Conservation (phyloP, 169 alveolate species). For the Pseudocohnilembus persalinus region DNA sequence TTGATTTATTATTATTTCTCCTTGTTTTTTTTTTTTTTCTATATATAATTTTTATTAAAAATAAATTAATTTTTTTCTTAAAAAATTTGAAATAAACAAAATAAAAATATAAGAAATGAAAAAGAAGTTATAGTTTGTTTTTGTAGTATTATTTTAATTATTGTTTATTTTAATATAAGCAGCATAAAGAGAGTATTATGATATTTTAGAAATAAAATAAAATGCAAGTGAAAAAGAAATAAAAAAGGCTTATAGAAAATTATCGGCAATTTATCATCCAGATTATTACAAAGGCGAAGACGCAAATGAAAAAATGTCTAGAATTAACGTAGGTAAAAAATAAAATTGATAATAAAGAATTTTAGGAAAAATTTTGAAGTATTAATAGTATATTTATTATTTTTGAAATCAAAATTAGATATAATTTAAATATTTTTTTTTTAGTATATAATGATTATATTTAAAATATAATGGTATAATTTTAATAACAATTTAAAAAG, state of each 20-base stretch:
- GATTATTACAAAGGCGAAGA: conserved; percentile 69
- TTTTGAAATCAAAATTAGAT: not conserved
- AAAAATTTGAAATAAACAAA: no score
- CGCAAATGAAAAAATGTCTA: conserved; percentile 58
- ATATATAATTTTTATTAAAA: no score
- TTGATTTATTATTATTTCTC: no score
- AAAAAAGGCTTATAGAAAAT: conserved; percentile 51
- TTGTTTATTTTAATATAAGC: no score
- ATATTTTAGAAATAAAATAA: conserved; percentile 78
- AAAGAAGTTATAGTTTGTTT: no score
- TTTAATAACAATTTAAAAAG: conserved; percentile 21
- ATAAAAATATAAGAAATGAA: no score
- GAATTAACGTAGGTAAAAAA: conserved; percentile 53
- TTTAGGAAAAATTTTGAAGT: not conserved
- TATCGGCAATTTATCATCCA: conserved; percentile 72
- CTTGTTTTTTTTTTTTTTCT: no score
- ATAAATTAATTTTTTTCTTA: no score
- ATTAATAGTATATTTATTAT: not conserved
- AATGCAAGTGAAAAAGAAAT: conserved; percentile 78
- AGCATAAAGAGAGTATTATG: conserved; percentile 61
- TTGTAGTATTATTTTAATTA: no score
- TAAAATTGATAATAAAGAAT: not conserved
- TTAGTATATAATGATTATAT: no score
- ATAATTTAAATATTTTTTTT: no score
- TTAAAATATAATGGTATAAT: not conserved